Evolutionary conservation across 2,329 filamentous ascomycete genomes (phyloP).

Genomic region (Samsoniella hepiali): DNA sequence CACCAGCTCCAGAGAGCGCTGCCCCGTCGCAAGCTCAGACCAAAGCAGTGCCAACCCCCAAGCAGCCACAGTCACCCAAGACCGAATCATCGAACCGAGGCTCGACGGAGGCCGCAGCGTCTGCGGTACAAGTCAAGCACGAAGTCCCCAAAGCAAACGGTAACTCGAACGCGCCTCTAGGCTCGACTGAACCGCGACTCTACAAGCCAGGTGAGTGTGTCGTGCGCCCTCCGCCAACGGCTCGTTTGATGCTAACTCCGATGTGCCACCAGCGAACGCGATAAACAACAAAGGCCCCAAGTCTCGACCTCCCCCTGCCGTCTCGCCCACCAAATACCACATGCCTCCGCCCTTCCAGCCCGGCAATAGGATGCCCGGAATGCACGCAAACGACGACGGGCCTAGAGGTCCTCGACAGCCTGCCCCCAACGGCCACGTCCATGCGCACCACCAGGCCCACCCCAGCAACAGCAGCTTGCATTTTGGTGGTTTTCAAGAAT

Average conservation of each 20-base stretch:
- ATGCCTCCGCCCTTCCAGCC: conserved; percentile 44
- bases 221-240: neutral
- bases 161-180: neutral
- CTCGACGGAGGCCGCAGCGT: conserved; percentile 8
- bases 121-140: neutral
- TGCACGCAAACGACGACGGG: conserved; percentile 33
- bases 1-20: neutral
- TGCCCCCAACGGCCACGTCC: conserved; percentile 33
- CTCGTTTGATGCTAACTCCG: conserved; percentile 16
- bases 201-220: conserved; percentile 21
- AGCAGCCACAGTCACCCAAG: conserved; percentile 7
- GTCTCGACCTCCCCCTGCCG: conserved; percentile 30
- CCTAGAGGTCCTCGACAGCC: conserved; percentile 32
- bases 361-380: conserved; percentile 29
- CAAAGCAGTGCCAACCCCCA: neutral
- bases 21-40: neutral
- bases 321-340: conserved; percentile 38
- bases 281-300: conserved; percentile 21
- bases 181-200: conserved; percentile 10
- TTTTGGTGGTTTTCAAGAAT: conserved; percentile 53
- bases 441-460: conserved; percentile 47
- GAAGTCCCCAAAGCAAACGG: neutral
- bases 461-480: conserved; percentile 55
- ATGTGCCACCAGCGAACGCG: conserved; percentile 21
- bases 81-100: neutral